Percentiles rank a stretch among this genome's conserved stretches.
phyloP scores from a whole-genome alignment of 768 basidiomycete species.

The Boletus subparvulus region DNA sequence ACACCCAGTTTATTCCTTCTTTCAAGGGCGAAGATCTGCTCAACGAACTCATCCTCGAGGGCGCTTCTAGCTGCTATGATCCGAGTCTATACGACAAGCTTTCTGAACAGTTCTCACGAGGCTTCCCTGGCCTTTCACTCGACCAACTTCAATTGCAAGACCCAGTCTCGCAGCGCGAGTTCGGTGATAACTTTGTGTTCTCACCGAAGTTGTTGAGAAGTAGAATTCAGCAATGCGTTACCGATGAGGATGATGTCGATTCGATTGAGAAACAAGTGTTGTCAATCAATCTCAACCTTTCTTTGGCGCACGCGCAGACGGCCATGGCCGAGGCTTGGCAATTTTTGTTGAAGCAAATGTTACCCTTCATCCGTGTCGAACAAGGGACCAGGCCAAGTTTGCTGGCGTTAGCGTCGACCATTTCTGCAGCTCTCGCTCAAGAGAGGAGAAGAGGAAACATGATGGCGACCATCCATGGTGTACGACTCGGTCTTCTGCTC shows the following conservation, averaged over 20 bases:
- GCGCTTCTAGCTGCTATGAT: slow-evolving; percentile 68
- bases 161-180: slow-evolving; percentile 66
- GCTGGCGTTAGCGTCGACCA: slow-evolving; percentile 55
- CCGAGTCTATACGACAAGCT: slow-evolving; percentile 70
- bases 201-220: slow-evolving; percentile 56
- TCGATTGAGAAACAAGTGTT: slow-evolving; percentile 57
- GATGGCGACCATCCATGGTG: slow-evolving; percentile 78
- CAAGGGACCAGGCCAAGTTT: slow-evolving; percentile 53
- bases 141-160: slow-evolving; percentile 63
- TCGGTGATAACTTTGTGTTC: slow-evolving; percentile 80
- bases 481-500: slow-evolving; percentile 70
- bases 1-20: slow-evolving; percentile 50
- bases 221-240: slow-evolving; percentile 48
- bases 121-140: slow-evolving; percentile 61
- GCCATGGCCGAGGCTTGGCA: slow-evolving; percentile 79
- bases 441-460: slow-evolving; percentile 80
- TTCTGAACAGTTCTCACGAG: slow-evolving; percentile 43
- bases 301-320: slow-evolving; percentile 76
- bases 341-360: slow-evolving; percentile 59
- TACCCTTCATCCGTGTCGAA: slow-evolving; percentile 65
- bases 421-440: slow-evolving; percentile 63
- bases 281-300: slow-evolving; percentile 85
- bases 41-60: slow-evolving; percentile 65
- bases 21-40: slow-evolving; percentile 66
- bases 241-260: slow-evolving; percentile 41